Evolutionary conservation across 805 yeast genomes (phyloP).

Genomic region (Cyberlindnera maclurae): DNA sequence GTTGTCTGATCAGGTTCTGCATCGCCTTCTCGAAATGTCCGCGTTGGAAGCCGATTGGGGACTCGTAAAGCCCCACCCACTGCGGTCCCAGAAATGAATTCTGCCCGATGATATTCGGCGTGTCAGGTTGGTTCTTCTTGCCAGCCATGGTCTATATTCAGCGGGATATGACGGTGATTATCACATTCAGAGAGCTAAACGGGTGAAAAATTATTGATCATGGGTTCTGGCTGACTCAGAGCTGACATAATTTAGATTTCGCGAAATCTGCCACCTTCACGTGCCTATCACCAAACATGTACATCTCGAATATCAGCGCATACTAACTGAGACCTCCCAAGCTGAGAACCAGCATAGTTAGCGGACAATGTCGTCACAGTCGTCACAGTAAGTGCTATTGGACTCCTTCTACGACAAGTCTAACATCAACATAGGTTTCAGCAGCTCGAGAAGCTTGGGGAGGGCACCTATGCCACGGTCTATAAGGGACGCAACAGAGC

Average conservation of each 20-base stretch:
- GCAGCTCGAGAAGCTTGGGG: constrained; percentile 76
- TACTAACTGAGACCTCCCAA: no score
- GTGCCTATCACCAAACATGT: no score
- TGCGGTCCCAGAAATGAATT: constrained; percentile 45
- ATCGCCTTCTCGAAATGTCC: constrained; percentile 68
- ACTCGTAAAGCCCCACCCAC: constrained; percentile 57
- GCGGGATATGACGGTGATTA: background rate
- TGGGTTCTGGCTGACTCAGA: background rate
- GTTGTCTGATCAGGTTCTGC: constrained; percentile 72
- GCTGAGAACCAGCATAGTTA: background rate
- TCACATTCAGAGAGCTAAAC: no score
- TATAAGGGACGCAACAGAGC: constrained; percentile 86
- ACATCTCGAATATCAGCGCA: no score
- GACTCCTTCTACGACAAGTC: constrained; percentile 3
- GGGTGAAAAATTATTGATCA: no score
- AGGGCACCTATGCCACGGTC: constrained; percentile 98
- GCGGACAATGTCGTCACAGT: constrained; percentile 17
- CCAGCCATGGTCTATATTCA: background rate
- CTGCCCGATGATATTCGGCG: constrained; percentile 32
- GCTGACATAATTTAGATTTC: background rate
- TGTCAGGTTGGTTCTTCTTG: constrained; percentile 16
- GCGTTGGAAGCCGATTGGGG: constrained; percentile 39
- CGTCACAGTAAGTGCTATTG: constrained; percentile 19
- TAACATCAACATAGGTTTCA: constrained; percentile 22
- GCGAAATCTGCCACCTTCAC: background rate